phyloP scores from a whole-genome alignment of 2,329 filamentous ascomycete species.

The Parastagonospora avenae region DNA sequence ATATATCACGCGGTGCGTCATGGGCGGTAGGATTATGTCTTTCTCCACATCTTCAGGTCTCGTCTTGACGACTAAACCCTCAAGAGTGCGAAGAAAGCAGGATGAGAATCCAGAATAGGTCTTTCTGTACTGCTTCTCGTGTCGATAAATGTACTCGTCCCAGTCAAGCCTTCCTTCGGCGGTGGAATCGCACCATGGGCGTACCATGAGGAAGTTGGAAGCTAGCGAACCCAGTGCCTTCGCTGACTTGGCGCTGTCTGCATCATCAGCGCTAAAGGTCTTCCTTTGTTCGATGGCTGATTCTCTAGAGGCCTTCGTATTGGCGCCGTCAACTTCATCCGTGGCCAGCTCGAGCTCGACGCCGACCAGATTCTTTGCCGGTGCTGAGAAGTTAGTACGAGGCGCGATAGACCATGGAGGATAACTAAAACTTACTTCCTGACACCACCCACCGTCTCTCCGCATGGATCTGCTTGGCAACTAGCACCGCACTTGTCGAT shows the following conservation, averaged over 20 bases:
- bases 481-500: conserved; percentile 61
- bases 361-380: conserved; percentile 81
- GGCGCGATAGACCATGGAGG: background rate
- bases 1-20: conserved; percentile 73
- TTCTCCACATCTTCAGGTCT: conserved; percentile 70
- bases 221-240: conserved; percentile 69
- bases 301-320: conserved; percentile 30
- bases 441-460: conserved; percentile 87
- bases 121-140: conserved; percentile 55
- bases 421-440: conserved; percentile 58
- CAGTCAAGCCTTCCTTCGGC: conserved; percentile 70
- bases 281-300: conserved; percentile 48
- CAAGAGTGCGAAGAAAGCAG: conserved; percentile 72
- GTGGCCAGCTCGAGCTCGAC: conserved; percentile 64
- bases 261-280: conserved; percentile 40
- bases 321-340: conserved; percentile 37
- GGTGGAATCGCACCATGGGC: conserved; percentile 74
- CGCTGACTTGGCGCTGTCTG: conserved; percentile 50
- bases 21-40: conserved; percentile 69
- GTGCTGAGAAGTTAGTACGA: conserved; percentile 52
- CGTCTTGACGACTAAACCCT: conserved; percentile 82
- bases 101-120: conserved; percentile 61
- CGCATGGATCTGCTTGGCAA: conserved; percentile 61
- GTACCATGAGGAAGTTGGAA: conserved; percentile 72
- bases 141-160: conserved; percentile 69